These are phyloP conservation scores for Paraconiothyrium sp. DNA, from an alignment of 2,329 filamentous ascomycete genomes.

Conservation along the genomic window DNA sequence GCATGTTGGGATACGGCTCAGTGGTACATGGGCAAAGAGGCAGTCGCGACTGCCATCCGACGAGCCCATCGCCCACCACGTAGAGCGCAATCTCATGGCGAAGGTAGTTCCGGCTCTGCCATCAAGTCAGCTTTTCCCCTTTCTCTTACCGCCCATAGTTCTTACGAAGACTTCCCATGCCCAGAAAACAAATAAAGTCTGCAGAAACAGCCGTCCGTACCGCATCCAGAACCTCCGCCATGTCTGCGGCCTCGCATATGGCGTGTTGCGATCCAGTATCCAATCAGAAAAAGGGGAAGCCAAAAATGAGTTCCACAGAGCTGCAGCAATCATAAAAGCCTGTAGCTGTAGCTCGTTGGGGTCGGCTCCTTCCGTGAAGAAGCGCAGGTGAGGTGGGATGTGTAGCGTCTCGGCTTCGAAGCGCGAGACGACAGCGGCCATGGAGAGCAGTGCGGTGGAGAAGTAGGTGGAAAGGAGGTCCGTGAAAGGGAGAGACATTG, in stretches of 20 bases:
- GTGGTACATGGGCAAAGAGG: conserved; percentile 5
- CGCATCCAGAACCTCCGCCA: background rate
- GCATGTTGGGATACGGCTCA: conserved; percentile 4
- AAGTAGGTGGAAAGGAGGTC: background rate
- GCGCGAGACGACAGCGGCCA: conserved; percentile 13
- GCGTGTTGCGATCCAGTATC: background rate
- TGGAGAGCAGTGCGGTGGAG: conserved; percentile 8
- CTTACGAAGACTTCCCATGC: no score
- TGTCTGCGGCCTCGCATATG: background rate
- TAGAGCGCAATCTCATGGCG: background rate
- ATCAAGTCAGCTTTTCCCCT: no score
- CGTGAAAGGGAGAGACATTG: background rate
- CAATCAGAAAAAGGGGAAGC: conserved; percentile 6
- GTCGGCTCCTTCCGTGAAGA: conserved; percentile 17
- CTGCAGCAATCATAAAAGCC: conserved; percentile 7
- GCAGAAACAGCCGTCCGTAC: background rate
- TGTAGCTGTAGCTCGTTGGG: conserved; percentile 13
- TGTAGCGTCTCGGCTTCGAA: conserved; percentile 16
- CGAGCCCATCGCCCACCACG: background rate
- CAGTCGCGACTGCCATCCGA: background rate
- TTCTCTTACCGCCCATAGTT: no score
- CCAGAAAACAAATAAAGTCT: no score
- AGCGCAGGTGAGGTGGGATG: conserved; percentile 18
- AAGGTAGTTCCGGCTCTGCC: no score
- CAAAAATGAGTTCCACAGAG: conserved; percentile 14